phyloP scores from a whole-genome alignment of 371 early-diverging fungal genomes.

The Mucor racemosus region DNA sequence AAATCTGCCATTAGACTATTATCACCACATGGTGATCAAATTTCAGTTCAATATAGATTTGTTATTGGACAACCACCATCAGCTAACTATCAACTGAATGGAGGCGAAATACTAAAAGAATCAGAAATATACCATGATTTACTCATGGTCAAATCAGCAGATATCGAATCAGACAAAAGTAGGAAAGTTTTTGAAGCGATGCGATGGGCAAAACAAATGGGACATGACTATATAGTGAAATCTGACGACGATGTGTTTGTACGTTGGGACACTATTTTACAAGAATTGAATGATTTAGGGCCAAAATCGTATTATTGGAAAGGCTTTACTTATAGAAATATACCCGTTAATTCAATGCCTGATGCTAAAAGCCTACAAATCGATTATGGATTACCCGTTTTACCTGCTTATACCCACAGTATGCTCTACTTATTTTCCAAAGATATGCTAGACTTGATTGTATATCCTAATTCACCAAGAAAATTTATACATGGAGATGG shows the following conservation, averaged over 20 bases:
- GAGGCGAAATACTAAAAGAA: conserved; percentile 47
- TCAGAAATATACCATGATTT: conserved; percentile 51
- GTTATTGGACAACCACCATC: conserved; percentile 61
- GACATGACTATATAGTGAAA: conserved; percentile 59
- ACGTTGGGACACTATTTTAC: conserved; percentile 55
- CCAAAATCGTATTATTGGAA: conserved; percentile 54
- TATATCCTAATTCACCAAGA: conserved; percentile 38
- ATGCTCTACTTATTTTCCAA: conserved; percentile 60
- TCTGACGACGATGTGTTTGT: conserved; percentile 67
- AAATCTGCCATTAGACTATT: conserved; percentile 49
- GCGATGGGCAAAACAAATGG: conserved; percentile 51
- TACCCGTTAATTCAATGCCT: conserved; percentile 33
- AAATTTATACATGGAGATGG: conserved; percentile 60
- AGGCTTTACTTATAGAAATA: conserved; percentile 60
- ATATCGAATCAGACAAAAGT: conserved; percentile 54
- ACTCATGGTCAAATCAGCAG: conserved; percentile 60
- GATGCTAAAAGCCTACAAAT: conserved; percentile 29
- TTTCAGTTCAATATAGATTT: conserved; percentile 50
- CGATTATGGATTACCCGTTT: conserved; percentile 46
- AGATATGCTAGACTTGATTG: conserved; percentile 52
- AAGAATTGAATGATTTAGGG: conserved; percentile 29
- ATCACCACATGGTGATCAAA: conserved; percentile 22
- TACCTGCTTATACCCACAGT: conserved; percentile 64
- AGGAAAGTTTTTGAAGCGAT: conserved; percentile 60
- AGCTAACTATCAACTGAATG: conserved; percentile 45